phyloP scores from a whole-genome alignment of 139 green algal genomes.

The Chlorella sp. region DNA sequence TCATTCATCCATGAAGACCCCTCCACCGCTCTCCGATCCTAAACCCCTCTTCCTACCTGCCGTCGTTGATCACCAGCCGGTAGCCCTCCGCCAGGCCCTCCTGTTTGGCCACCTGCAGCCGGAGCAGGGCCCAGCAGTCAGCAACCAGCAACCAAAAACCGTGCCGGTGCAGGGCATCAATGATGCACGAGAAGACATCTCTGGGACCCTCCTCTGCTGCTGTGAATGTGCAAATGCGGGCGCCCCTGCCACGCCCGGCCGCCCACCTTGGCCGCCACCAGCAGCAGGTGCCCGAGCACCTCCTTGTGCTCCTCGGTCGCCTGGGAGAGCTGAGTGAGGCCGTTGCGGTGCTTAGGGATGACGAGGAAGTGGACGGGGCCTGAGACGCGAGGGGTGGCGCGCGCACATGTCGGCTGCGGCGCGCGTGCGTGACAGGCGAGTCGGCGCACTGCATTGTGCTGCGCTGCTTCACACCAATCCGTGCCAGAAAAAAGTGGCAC shows the following conservation, averaged over 20 bases:
- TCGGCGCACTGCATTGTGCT: too few species aligned
- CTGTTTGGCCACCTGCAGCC: conserved; percentile 37
- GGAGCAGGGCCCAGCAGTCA: too few species aligned
- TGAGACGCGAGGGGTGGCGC: neutral
- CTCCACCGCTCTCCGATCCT: neutral
- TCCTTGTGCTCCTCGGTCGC: conserved; percentile 74
- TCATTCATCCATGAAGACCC: neutral
- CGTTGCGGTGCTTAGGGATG: conserved; percentile 83
- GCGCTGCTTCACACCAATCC: too few species aligned
- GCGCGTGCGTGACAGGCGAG: neutral
- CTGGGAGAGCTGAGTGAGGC: conserved; percentile 83
- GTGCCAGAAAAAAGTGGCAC: too few species aligned
- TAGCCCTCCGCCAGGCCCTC: conserved; percentile 84
- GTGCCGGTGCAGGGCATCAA: too few species aligned
- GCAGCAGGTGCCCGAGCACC: conserved; percentile 90
- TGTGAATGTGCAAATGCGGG: neutral
- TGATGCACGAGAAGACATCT: too few species aligned
- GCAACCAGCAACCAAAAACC: too few species aligned
- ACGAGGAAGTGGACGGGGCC: conserved; percentile 65
- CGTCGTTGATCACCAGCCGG: conserved; percentile 92
- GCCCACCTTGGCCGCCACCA: conserved; percentile 76
- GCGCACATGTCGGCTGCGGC: neutral
- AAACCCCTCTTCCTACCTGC: conserved; percentile 72
- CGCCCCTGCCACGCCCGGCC: conserved; percentile 53
- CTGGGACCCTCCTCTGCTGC: too few species aligned